These are phyloP conservation scores for Jacaranda mimosifolia DNA, from an alignment of 257 asterid species.

Conservation along the genomic window DNA sequence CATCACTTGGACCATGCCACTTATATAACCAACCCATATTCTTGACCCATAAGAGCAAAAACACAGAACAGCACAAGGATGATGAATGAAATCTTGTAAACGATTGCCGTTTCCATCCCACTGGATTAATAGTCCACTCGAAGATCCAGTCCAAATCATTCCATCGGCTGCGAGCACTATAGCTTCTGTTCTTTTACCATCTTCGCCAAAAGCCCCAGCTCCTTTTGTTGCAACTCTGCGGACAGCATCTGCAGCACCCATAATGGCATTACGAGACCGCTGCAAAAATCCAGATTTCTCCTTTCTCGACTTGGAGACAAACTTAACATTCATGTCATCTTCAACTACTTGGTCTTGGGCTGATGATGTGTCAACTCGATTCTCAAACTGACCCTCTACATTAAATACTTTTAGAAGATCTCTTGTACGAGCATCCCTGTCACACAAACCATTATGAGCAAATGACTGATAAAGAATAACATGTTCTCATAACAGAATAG, in stretches of 20 bases:
- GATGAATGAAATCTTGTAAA: slow-evolving; percentile 74
- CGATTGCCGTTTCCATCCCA: slow-evolving; percentile 98
- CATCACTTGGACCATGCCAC: slow-evolving; percentile 79
- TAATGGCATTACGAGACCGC: slow-evolving; percentile 86
- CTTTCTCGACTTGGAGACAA: slow-evolving; percentile 79
- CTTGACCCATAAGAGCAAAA: slow-evolving; percentile 74
- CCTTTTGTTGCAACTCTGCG: slow-evolving; percentile 89
- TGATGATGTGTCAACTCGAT: slow-evolving; percentile 65
- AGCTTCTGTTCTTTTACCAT: slow-evolving; percentile 78
- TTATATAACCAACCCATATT: slow-evolving; percentile 87
- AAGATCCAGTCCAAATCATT: slow-evolving; percentile 86
- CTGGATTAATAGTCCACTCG: slow-evolving; percentile 85
- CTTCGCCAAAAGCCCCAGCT: slow-evolving; percentile 74
- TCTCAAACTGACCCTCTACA: slow-evolving; percentile 88
- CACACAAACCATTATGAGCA: slow-evolving; percentile 27
- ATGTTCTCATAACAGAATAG: background rate
- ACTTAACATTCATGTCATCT: slow-evolving; percentile 76
- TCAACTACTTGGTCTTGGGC: slow-evolving; percentile 73
- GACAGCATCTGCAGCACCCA: slow-evolving; percentile 99
- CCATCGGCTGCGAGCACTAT: slow-evolving; percentile 80
- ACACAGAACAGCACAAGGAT: slow-evolving; percentile 78
- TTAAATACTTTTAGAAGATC: slow-evolving; percentile 86
- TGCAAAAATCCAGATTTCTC: slow-evolving; percentile 92
- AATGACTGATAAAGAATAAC: background rate
- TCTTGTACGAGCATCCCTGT: slow-evolving; percentile 94